Evolutionary conservation across 1,284 basidiomycete species (phyloP), one percentile per base, ranked within the genome.

Genomic region (Rhodotorula sp.): DNA sequence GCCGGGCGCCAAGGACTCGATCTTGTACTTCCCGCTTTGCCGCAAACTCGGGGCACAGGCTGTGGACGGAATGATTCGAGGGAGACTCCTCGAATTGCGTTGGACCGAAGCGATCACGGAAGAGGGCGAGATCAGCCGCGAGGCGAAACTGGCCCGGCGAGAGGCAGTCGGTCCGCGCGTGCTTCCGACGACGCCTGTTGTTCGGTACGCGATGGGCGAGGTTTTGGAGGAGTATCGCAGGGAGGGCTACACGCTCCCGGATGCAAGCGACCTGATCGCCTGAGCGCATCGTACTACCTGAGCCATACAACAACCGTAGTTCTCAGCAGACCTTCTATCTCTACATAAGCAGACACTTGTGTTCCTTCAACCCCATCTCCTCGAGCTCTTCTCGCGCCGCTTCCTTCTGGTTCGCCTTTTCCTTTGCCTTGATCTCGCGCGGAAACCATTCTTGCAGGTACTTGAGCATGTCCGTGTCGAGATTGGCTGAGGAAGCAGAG

Each of bases 401-500:
- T 78, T 96, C 94, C 57, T 82, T 83, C 79, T 91, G 88, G 79
- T 95, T 95, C 77, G 87, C 85, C 70, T 85, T 85, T 58, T 88
- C 83, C 80, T 97, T 96, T 77, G 85, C 85, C 74, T 84, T 86
- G 24, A 93, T 85, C 80, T 97, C 95, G 15, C 87, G 80, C 0
- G 95, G 93, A 81, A 98, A 97, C 93, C 93, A 97, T 71, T 90
- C 88, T 73, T 89, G 86, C 87, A 97, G 91, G 77, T 93, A 95
- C 75, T 90, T 89, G 63, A 91, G 83, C 57, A 92, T 81, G 2
- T 87, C 90, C 83, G 86, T 87, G 77, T 95, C 92, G 54, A 95
- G 85, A 76, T 94, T 92, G 5, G 85, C 89, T 91, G 70, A 22
- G 22, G 14, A 24, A 7, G 20, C 30, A n/a, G 59, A 20, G 1